Base-by-base conservation (phyloP, 306 rosid genomes). In the Hippophae tibetana region DNA sequence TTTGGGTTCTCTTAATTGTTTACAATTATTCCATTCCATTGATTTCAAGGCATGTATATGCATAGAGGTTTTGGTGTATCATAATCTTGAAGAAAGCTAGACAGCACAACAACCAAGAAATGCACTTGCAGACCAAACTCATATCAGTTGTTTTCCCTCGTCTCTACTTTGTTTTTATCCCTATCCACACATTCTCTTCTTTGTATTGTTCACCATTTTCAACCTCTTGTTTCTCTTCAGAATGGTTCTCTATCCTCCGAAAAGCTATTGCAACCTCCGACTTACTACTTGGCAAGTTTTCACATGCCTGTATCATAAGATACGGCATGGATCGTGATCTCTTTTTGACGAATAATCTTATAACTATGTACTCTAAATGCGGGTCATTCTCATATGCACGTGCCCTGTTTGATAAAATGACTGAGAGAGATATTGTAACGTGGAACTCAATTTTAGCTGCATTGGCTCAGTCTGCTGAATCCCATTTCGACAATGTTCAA, bases 381-480 rank as follows among this genome's bases (percentile, higher is more conserved):
- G 78, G 82, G 12, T 89, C 87, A 10, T 75, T 86, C 3, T 56
- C 63, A 0, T 72, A 57, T 25, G 97, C 95, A 18, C 97, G 89
- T 51, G 66, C 59, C 14, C 75, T 86, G 86, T 89, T 89, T 55
- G 95, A 83, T 54, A 59, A 65, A 74, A 76, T 59, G 11, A 80
- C 78, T 50, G 68, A 66, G 9, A 71, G 81, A 58, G 89, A 82
- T 84, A 78, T 89, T 56, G 84, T 89, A 23, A 76, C 97, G 5
- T 89, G 95, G 95, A 89, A 89, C 45, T 71, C 97, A 68, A 86
- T 86, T 69, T 65, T 89, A 46, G 64, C 92, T 0, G 95, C 83
- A 13, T 63, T 81, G 23, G 85, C 95, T 10, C 77, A 72, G 9
- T 64, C 81, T 7, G 71, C 62, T 1, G 78, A 72, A 40, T 42